A percentile compares a stretch with the other conserved stretches of the same genome.
Evolutionary conservation across 208 protist genomes (phyloP).

Genomic region (Leishmania braziliensis): DNA sequence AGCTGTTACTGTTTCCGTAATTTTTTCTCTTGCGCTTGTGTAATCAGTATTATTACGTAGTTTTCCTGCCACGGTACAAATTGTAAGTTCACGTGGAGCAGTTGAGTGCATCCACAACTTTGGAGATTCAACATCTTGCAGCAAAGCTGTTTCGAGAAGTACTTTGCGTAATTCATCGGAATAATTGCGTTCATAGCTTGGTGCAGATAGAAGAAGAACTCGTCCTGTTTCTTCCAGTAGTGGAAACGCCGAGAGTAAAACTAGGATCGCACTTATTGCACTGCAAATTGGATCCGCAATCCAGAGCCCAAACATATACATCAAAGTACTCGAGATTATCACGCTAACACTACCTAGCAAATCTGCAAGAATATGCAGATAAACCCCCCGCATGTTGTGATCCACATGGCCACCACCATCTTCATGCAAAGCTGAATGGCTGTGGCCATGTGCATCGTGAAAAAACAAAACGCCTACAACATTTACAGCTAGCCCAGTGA

Average conservation of each 20-base stretch:
- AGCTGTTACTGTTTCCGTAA: slow-evolving; percentile 21
- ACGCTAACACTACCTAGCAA: slow-evolving; percentile 86
- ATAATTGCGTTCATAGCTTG: slow-evolving; percentile 33
- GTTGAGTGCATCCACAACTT: slow-evolving; percentile 70
- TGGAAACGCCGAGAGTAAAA: slow-evolving; percentile 76
- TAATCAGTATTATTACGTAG: slow-evolving; percentile 25
- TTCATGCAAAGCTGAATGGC: slow-evolving; percentile 53
- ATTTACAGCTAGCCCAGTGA: slow-evolving; percentile 85
- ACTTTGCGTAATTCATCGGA: slow-evolving; percentile 20
- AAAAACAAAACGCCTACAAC: slow-evolving; percentile 86
- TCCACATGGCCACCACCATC: slow-evolving; percentile 42
- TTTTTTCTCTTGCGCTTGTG: slow-evolving; percentile 8
- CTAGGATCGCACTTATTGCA: slow-evolving; percentile 62
- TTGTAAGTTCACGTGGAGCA: slow-evolving; percentile 51
- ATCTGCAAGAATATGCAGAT: slow-evolving; percentile 91
- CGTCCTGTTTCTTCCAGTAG: slow-evolving; percentile 80
- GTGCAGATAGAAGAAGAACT: slow-evolving; percentile 60
- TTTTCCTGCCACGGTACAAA: slow-evolving; percentile 49
- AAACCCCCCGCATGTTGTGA: slow-evolving; percentile 87
- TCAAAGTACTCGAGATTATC: slow-evolving; percentile 80
- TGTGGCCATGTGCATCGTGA: slow-evolving; percentile 66
- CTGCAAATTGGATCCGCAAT: slow-evolving; percentile 85
- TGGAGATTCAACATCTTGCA: slow-evolving; percentile 39
- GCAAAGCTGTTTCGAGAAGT: slow-evolving; percentile 30
- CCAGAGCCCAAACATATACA: slow-evolving; percentile 56